Evolutionary conservation across 495 filamentous ascomycete genomes (phyloP), one percentile per base, ranked within the genome.

Genomic region (Acidomyces sp.): DNA sequence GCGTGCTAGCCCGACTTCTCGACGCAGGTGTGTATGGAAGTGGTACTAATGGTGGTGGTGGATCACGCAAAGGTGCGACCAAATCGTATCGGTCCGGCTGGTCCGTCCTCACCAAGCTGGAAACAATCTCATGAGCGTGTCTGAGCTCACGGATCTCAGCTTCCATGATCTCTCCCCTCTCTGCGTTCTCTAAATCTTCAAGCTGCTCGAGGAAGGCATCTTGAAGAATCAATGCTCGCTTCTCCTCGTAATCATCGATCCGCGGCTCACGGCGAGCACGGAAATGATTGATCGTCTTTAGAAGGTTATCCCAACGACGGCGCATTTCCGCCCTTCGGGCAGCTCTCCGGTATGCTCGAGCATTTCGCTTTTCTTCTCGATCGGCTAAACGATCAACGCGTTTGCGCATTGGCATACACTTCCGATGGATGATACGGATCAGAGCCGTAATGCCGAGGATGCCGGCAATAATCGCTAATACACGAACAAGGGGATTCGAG

Each of bases 201-300:
- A 40, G 21, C 22, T 46, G 42, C 38, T 62, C 61, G 9, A 64
- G 48, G 36, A 60, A 46, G 25, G 38, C 43, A 32, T 65, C 62
- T 45, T 64, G 62, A 17, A 54, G 38, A 35, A 65, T 59, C 18
- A 64, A 49, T 9, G 45, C 36, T 6, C 53, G 55, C 51, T 65
- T 65, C 39, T 65, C 61, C 30, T 65, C 62, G 42, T 62, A 62
- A 46, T 65, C 59, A 2, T 41, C 43, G 26, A 48, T 51, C 16
- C 49, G 46, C 16, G 40, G 46, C 28, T 45, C 40, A 25, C 24
- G 11, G 3, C 28, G 50, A 39, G 24, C 26, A 10, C 43, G 36
- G 46, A 51, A 46, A 30, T 43, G 46, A 38, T 17, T 38, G 22
- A 50, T 7, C 23, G 41, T 25, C 30, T 24, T 22, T 3, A 46